A percentile compares a stretch with the other conserved stretches of the same genome.
phyloP scores from a whole-genome alignment of 2,329 filamentous ascomycete species.

The Ceratocystis eucalypticola region DNA sequence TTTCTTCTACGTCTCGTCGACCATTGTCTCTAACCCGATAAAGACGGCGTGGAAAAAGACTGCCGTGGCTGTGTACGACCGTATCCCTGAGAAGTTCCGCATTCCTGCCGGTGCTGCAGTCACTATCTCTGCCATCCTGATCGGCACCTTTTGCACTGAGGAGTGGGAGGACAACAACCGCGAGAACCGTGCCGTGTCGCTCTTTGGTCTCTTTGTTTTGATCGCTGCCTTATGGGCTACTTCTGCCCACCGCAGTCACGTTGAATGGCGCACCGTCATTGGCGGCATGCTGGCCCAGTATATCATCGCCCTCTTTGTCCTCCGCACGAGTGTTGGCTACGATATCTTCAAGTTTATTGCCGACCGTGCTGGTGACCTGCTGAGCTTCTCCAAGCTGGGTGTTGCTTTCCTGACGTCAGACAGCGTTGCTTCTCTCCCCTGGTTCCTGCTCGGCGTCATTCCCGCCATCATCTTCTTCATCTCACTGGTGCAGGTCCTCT shows the following conservation, averaged over 20 bases:
- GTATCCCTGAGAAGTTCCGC: conserved; percentile 45
- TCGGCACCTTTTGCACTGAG: conserved; percentile 61
- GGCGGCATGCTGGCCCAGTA: conserved; percentile 83
- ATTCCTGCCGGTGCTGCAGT: conserved; percentile 48
- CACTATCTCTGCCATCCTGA: conserved; percentile 58
- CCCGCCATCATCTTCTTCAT: conserved; percentile 96
- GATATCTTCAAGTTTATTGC: conserved; percentile 90
- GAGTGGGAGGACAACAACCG: conserved; percentile 66
- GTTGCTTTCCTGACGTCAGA: conserved; percentile 48
- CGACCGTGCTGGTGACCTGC: conserved; percentile 54
- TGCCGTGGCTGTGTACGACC: conserved; percentile 41
- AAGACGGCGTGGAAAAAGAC: conserved; percentile 54
- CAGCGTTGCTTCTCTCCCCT: conserved; percentile 36
- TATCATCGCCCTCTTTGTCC: conserved; percentile 74
- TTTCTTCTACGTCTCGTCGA: conserved; percentile 58
- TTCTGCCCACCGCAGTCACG: conserved; percentile 50
- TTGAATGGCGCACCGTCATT: conserved; percentile 69
- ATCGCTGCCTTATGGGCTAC: conserved; percentile 54
- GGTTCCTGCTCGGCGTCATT: conserved; percentile 69
- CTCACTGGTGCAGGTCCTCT: conserved; percentile 74
- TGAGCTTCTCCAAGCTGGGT: conserved; percentile 64
- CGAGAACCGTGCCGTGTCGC: conserved; percentile 63
- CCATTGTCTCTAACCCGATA: conserved; percentile 52
- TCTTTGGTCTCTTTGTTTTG: conserved; percentile 65
- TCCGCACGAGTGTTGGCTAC: conserved; percentile 66